Evolutionary conservation across 2,329 filamentous ascomycete genomes (phyloP).

Genomic region (Celoporthe dispersa): DNA sequence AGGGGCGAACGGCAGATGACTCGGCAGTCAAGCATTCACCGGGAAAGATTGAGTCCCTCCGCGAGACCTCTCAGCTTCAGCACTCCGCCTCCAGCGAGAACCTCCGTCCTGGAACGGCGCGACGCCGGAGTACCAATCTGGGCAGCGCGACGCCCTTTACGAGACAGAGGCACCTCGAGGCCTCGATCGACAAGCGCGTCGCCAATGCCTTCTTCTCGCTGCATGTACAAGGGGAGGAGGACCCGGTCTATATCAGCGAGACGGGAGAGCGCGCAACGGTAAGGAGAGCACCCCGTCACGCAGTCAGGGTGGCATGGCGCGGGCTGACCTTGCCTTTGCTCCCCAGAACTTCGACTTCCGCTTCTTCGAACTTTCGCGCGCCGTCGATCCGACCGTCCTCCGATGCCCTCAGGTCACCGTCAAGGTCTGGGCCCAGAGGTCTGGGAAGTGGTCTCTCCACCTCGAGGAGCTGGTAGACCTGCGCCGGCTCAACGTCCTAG

Average conservation of each 20-base stretch:
- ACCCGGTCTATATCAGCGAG: constrained; percentile 92
- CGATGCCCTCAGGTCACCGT: constrained; percentile 68
- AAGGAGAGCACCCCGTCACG: constrained; percentile 24
- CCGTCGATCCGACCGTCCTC: constrained; percentile 63
- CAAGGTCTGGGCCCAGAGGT: constrained; percentile 73
- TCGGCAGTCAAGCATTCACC: constrained; percentile 72
- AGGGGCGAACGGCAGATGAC: constrained; percentile 73
- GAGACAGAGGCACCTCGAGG: constrained; percentile 77
- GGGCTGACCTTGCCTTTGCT: constrained; percentile 27
- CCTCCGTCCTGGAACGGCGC: constrained; percentile 43
- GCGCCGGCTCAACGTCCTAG: constrained; percentile 76
- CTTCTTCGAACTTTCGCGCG: constrained; percentile 75
- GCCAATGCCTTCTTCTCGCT: constrained; percentile 90
- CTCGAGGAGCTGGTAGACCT: constrained; percentile 76
- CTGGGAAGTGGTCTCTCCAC: constrained; percentile 62
- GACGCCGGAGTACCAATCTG: constrained; percentile 55
- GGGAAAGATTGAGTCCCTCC: constrained; percentile 63
- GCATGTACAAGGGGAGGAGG: constrained; percentile 67
- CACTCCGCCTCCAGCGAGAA: constrained; percentile 61
- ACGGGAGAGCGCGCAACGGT: constrained; percentile 75
- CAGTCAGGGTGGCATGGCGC: background rate
- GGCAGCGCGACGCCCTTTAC: constrained; percentile 50
- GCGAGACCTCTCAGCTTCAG: constrained; percentile 53
- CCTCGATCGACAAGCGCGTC: constrained; percentile 71
- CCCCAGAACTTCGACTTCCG: constrained; percentile 81